Evolutionary conservation across 805 yeast species (phyloP), one percentile per base, ranked within the genome.

Genomic region (Saccharomyces jurei): DNA sequence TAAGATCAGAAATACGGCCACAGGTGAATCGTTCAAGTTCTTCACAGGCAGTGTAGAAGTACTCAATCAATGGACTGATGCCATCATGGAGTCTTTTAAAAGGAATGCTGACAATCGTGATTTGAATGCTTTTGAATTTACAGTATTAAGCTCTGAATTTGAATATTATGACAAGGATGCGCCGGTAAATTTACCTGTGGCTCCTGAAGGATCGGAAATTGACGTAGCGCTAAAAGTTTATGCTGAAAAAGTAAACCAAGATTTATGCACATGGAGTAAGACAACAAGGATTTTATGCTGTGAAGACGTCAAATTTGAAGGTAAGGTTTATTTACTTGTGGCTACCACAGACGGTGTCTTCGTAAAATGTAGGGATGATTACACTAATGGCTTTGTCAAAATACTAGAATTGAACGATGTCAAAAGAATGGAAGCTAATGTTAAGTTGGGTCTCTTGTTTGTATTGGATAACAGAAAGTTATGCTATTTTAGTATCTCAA

Each of bases 311-410:
- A 66, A 63, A 13, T 77, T 73, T 60, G 75, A 77, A 29, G 77
- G 75, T 3, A 73, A 74, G 25, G 70, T 63, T 10, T 84, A 77
- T 56, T 67, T 75, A 46, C 66, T 87, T 2, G 64, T 85, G 22
- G 96, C 94, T 1, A 73, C 86, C 2, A 76, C 76, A 1, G 70
- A 74, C 52, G 96, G 96, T 0, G 69, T 89, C 1, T 86, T 78
- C 60, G 68, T 87, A 58, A 67, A 77, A 10, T 25, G 49, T 30
- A 60, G 60, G 8, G 59, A 55, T 21, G 61, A 51, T 1, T 49
- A 21, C 3, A 56, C 55, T 11, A 44, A 47, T 29, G 50, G 50
- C 6, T 63, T 66, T 50, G 54, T 60, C 2, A 61, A 53, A 44
- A 50, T 65, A 22, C 41, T 65, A 14, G 60, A 79, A 57, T 66